Percentiles rank a stretch among this genome's conserved stretches.
These are phyloP conservation scores for Euphorbia celastroides DNA, from an alignment of 441 rosid species.

Conservation along the genomic window DNA sequence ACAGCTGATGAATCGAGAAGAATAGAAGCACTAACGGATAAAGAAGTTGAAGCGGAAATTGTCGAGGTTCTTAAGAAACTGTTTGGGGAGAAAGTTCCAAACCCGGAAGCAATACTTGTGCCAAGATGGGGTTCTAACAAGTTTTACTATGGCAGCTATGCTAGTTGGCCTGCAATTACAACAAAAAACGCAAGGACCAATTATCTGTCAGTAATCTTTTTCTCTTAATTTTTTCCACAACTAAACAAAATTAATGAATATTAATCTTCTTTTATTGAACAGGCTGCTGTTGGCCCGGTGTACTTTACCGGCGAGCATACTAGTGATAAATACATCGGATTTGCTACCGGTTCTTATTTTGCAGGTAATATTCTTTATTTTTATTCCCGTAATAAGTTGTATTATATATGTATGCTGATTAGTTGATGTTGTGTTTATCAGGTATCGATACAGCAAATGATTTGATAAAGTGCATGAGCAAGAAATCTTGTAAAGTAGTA, in stretches of 20 bases:
- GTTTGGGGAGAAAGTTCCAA: conserved; percentile 28
- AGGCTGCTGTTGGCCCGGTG: conserved; percentile 31
- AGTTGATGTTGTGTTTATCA: neutral
- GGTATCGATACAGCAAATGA: conserved; percentile 26
- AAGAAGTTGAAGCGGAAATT: conserved; percentile 20
- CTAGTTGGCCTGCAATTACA: conserved; percentile 26
- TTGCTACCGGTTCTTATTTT: conserved; percentile 29
- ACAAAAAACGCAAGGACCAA: conserved; percentile 17
- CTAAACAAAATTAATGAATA: too few species aligned
- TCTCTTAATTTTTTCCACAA: too few species aligned
- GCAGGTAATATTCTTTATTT: conserved; percentile 20
- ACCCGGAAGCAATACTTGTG: conserved; percentile 28
- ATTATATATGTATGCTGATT: neutral
- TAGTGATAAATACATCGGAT: conserved; percentile 23
- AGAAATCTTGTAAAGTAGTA: conserved; percentile 11
- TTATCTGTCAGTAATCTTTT: conserved; percentile 16
- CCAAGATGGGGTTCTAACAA: conserved; percentile 32
- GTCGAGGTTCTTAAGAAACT: conserved; percentile 26
- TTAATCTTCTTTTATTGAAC: neutral
- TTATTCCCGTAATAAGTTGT: too few species aligned
- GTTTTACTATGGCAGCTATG: conserved; percentile 30
- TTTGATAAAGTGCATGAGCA: conserved; percentile 16
- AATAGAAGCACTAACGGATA: conserved; percentile 29
- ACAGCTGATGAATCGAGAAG: conserved; percentile 34
- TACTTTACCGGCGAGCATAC: conserved; percentile 40